phyloP scores from a whole-genome alignment of 805 yeast genomes.

The Kurtzmaniella cleridarum region DNA sequence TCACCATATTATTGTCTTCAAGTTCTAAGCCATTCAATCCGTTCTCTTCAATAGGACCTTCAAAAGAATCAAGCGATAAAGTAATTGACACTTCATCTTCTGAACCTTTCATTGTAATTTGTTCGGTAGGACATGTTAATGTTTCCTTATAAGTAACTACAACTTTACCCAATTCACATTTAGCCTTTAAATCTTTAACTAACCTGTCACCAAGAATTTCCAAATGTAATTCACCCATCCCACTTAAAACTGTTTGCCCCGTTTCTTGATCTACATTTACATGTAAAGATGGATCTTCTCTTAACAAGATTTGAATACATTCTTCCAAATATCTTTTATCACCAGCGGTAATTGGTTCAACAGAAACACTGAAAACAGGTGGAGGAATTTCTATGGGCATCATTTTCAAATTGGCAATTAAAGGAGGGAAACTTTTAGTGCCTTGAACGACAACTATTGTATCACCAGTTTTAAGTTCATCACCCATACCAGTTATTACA shows the following conservation, averaged over 20 bases:
- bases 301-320: slow-evolving; percentile 58
- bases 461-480: slow-evolving; percentile 82
- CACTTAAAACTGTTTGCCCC: slow-evolving; percentile 84
- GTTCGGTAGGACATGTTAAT: slow-evolving; percentile 16
- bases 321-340: slow-evolving; percentile 71
- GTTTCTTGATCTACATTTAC: slow-evolving; percentile 73
- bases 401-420: slow-evolving; percentile 43
- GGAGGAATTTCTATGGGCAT: slow-evolving; percentile 85
- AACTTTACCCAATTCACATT: slow-evolving; percentile 73
- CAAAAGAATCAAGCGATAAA: slow-evolving; percentile 30
- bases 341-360: slow-evolving; percentile 80
- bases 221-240: slow-evolving; percentile 96
- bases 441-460: slow-evolving; percentile 63
- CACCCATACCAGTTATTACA: slow-evolving; percentile 68
- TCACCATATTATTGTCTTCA: slow-evolving; percentile 45
- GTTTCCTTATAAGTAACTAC: slow-evolving; percentile 90
- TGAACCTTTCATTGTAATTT: slow-evolving; percentile 11
- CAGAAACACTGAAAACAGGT: slow-evolving; percentile 81
- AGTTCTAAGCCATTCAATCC: slow-evolving; percentile 33
- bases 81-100: slow-evolving; percentile 20
- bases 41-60: slow-evolving; percentile 29
- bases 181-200: slow-evolving; percentile 76
- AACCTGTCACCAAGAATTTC: slow-evolving; percentile 82
- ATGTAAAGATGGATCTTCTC: slow-evolving; percentile 87
- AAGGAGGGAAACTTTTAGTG: slow-evolving; percentile 39